Base-by-base conservation (phyloP, 139 green algal genomes). In the Ostreobium quekettii region DNA sequence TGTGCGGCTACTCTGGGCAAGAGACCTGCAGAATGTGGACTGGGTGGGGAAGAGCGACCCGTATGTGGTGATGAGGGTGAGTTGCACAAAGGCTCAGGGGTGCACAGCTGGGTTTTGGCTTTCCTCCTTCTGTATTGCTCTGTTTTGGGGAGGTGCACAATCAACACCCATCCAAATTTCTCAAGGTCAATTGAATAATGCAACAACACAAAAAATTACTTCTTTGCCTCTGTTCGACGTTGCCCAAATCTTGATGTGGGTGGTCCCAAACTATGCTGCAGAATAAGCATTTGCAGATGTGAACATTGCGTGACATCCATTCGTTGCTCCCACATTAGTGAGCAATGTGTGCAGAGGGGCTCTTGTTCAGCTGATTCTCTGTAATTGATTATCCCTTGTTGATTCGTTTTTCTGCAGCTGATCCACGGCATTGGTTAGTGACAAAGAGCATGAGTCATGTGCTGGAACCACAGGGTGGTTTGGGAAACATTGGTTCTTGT, bases 21-120 rank as follows among this genome's bases (percentile, higher is more conserved):
- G 35, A 68, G 36, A 68, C 61, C 36, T 68, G 6, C 49, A 29
- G 26, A 68, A 68, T 38, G 61, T 68, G 15, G 61, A 68, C 53
- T 11, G 22, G 19, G 28, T 68, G 4, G 36, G 61, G 7, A 6
- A 57, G 36, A 68, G 61, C 36, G 61, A 68, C 26, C 61, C 61
- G 6, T 68, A 57, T 28, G 11, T n/a, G 37, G 37, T 68, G 8
- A 8, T 68, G 7, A 68, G 53, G 59, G 59, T 42, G 6, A 31
- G 59, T 42, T 31, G 7, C 8, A 19, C 30, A 47, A 42, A 47
- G 26, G 8, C 29, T 31, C 47, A n/a, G 7, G 6, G 29, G 19
- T 66, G 59, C 26, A 33, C 4, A 42, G 19, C 42, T 53, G 11
- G 42, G 11, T 11, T 26, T 19, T 11, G 19, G 19, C 19, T 11